These are phyloP conservation scores for Echria macrotheca DNA, from an alignment of 495 filamentous ascomycete species.

Conservation along the genomic window DNA sequence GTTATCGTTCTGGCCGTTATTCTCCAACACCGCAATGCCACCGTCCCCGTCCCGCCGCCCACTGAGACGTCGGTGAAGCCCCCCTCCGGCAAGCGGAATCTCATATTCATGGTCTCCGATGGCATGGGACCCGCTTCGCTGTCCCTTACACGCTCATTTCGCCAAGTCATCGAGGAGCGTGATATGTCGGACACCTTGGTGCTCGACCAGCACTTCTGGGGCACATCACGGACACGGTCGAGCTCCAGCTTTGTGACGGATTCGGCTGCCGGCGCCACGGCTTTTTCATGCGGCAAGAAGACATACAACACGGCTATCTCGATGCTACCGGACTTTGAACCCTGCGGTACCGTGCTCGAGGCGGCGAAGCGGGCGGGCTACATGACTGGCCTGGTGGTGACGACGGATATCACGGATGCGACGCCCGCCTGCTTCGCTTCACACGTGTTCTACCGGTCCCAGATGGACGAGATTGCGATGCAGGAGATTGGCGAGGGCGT, in stretches of 20 bases:
- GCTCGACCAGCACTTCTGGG: conserved; percentile 82
- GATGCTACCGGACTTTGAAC: conserved; percentile 73
- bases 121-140: conserved; percentile 95
- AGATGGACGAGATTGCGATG: conserved; percentile 86
- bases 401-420: conserved; percentile 91
- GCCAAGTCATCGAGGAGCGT: conserved; percentile 61
- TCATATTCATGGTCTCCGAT: conserved; percentile 98
- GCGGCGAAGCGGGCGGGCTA: conserved; percentile 89
- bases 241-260: conserved; percentile 81
- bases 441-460: conserved; percentile 71
- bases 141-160: conserved; percentile 74
- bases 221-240: conserved; percentile 80
- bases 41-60: conserved; percentile 15
- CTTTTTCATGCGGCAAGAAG: conserved; percentile 87
- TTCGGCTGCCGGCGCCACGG: conserved; percentile 91
- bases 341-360: conserved; percentile 92
- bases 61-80: conserved; percentile 32
- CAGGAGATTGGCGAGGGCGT: conserved; percentile 81
- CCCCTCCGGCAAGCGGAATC: conserved; percentile 80
- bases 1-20: conserved; percentile 71
- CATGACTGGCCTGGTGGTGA: conserved; percentile 89
- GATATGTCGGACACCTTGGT: conserved; percentile 66
- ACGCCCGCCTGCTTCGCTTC: conserved; percentile 95
- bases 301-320: conserved; percentile 96
- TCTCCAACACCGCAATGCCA: conserved; percentile 57